phyloP scores from a whole-genome alignment of 192 early-diverging fungal species.

The Chytriomyces confervae region DNA sequence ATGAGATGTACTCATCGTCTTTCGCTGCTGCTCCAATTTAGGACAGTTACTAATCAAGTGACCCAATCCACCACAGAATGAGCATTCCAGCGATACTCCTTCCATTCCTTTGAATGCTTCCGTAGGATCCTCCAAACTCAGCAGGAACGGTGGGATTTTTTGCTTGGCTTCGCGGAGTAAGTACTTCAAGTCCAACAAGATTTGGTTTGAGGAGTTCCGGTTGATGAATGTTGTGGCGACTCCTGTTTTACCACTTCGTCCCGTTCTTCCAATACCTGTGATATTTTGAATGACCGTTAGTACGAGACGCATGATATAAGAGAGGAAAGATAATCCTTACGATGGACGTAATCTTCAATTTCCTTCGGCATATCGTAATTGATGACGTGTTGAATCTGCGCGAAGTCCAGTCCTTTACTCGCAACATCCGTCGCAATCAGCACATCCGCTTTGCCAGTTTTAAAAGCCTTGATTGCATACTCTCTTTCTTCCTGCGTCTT shows the following conservation, averaged over 20 bases:
- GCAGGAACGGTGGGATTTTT: constrained; percentile 84
- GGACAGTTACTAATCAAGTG: constrained; percentile 88
- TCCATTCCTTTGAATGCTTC: constrained; percentile 80
- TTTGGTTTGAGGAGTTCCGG: constrained; percentile 86
- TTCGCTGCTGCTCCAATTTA: constrained; percentile 59
- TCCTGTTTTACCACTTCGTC: constrained; percentile 94
- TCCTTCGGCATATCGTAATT: constrained; percentile 99
- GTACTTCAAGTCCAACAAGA: constrained; percentile 93
- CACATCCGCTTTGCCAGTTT: constrained; percentile 90
- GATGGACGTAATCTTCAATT: constrained; percentile 90
- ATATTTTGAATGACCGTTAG: constrained; percentile 67
- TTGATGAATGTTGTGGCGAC: constrained; percentile 98
- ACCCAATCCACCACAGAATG: constrained; percentile 93
- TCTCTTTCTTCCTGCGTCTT: constrained; percentile 98
- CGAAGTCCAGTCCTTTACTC: constrained; percentile 94
- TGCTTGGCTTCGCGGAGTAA: constrained; percentile 92
- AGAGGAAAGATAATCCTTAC: constrained; percentile 21
- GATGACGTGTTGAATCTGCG: constrained; percentile 96
- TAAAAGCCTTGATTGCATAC: constrained; percentile 91
- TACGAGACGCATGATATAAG: neutral
- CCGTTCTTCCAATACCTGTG: constrained; percentile 91
- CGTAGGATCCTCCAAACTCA: constrained; percentile 84
- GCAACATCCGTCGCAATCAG: constrained; percentile 97
- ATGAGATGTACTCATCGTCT: constrained; percentile 23
- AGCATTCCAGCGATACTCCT: constrained; percentile 70